phyloP scores from a whole-genome alignment of 768 basidiomycete species.

The Erythrobasidium yunnanense region DNA sequence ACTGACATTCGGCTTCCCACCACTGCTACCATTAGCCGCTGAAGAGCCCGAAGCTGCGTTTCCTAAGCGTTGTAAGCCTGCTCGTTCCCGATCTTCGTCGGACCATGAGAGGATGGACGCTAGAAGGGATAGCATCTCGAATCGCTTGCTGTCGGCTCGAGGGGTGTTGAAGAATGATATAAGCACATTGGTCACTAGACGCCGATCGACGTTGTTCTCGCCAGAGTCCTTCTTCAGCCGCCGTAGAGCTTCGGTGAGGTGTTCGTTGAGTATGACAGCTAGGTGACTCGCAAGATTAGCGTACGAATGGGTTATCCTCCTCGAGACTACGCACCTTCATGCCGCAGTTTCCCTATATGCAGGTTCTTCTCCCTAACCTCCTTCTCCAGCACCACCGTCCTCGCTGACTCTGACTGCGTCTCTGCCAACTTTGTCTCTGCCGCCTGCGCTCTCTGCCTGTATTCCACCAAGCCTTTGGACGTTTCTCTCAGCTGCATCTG shows the following conservation, averaged over 20 bases:
- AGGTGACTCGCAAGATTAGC: conserved; percentile 8
- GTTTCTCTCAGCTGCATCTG: conserved; percentile 60
- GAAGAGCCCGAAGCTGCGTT: no score
- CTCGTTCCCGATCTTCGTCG: conserved; percentile 79
- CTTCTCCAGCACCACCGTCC: conserved; percentile 65
- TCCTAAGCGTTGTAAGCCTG: conserved; percentile 51
- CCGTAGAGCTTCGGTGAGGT: conserved; percentile 92
- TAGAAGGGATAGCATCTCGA: conserved; percentile 86
- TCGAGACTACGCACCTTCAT: conserved; percentile 60
- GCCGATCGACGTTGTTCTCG: conserved; percentile 74
- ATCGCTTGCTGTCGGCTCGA: conserved; percentile 82
- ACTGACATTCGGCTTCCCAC: conserved; percentile 27
- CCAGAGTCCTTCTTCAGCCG: conserved; percentile 74
- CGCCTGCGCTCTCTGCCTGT: conserved; percentile 62
- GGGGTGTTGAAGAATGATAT: conserved; percentile 81
- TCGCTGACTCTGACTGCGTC: conserved; percentile 54
- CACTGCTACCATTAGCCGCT: background rate
- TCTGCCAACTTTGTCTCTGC: conserved; percentile 68
- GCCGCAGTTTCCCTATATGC: conserved; percentile 87
- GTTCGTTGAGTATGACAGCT: conserved; percentile 96
- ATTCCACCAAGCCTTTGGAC: conserved; percentile 70
- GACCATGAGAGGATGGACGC: conserved; percentile 85
- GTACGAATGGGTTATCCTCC: background rate
- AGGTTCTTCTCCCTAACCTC: conserved; percentile 90
- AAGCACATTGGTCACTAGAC: conserved; percentile 86